Evolutionary conservation across 352 stramenopile species (phyloP).

Genomic region (Globisporangium echinulatum): DNA sequence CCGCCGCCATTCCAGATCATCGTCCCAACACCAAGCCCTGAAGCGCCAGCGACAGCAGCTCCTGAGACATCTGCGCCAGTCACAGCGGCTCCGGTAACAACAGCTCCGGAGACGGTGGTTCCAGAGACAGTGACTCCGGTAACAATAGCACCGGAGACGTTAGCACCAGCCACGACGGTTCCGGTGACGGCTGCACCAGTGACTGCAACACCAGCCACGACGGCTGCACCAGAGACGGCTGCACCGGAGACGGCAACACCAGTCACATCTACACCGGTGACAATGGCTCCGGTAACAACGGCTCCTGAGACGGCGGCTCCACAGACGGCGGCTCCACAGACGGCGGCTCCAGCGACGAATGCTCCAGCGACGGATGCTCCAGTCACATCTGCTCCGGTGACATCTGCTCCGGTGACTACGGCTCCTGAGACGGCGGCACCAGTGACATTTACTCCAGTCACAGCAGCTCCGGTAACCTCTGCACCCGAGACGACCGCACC

Average conservation of each 20-base stretch:
- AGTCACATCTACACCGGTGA: not conserved
- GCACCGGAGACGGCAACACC: conserved; percentile 1
- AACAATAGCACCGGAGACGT: not conserved
- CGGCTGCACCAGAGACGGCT: not conserved
- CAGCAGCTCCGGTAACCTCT: not conserved
- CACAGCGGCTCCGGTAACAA: not conserved
- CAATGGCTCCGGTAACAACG: not conserved
- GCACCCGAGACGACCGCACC: not conserved
- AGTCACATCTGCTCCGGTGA: not conserved
- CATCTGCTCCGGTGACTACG: not conserved
- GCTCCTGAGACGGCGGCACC: not conserved
- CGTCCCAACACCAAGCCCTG: not conserved
- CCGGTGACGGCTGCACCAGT: conserved; percentile 1
- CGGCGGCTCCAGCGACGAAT: not conserved
- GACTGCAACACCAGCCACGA: not conserved
- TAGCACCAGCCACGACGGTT: not conserved
- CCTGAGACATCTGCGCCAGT: not conserved
- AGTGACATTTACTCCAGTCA: not conserved
- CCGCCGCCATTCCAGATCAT: not conserved
- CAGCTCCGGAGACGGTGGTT: not conserved
- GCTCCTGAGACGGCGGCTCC: not conserved
- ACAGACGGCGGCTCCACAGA: not conserved
- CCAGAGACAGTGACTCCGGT: not conserved
- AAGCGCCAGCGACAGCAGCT: not conserved
- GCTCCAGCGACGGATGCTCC: not conserved